phyloP scores from a whole-genome alignment of 2,329 filamentous ascomycete species.

The Xylariomycetidae sp. region DNA sequence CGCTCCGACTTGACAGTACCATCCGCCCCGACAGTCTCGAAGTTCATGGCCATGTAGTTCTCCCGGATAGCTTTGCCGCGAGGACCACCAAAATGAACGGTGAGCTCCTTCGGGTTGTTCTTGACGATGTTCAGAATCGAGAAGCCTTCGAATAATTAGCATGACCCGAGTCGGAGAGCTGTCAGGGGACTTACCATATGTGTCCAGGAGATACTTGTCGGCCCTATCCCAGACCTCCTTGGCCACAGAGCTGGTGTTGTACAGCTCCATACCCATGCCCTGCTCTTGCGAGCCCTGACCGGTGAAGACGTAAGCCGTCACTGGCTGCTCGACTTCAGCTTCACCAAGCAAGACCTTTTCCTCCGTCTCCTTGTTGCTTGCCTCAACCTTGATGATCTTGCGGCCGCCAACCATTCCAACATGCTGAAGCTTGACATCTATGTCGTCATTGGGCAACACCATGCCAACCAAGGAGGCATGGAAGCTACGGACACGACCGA shows the following conservation, averaged over 20 bases:
- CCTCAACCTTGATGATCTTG: conserved; percentile 99
- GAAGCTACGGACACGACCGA: conserved; percentile 95
- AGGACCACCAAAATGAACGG: conserved; percentile 94
- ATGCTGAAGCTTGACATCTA: conserved; percentile 92
- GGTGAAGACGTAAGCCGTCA: conserved; percentile 95
- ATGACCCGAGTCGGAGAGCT: background rate
- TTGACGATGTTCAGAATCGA: conserved; percentile 98
- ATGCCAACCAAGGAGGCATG: conserved; percentile 96
- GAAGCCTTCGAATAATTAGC: conserved; percentile 55
- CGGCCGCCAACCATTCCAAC: conserved; percentile 96
- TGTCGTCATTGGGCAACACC: conserved; percentile 94
- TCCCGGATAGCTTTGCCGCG: conserved; percentile 95
- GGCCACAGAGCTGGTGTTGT: conserved; percentile 86
- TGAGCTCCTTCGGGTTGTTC: conserved; percentile 99
- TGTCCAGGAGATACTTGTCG: conserved; percentile 96
- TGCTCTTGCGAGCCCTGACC: conserved; percentile 98
- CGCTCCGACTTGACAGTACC: conserved; percentile 95
- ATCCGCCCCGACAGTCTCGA: conserved; percentile 92
- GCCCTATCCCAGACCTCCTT: conserved; percentile 97
- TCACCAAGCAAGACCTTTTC: conserved; percentile 94
- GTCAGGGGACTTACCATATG: conserved; percentile 66
- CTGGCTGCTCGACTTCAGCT: conserved; percentile 95
- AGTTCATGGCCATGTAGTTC: conserved; percentile 99
- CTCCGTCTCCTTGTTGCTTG: conserved; percentile 89
- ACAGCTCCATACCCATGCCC: conserved; percentile 99